These are phyloP conservation scores for Didymella pomorum DNA, from an alignment of 2,329 filamentous ascomycete genomes.

Conservation along the genomic window DNA sequence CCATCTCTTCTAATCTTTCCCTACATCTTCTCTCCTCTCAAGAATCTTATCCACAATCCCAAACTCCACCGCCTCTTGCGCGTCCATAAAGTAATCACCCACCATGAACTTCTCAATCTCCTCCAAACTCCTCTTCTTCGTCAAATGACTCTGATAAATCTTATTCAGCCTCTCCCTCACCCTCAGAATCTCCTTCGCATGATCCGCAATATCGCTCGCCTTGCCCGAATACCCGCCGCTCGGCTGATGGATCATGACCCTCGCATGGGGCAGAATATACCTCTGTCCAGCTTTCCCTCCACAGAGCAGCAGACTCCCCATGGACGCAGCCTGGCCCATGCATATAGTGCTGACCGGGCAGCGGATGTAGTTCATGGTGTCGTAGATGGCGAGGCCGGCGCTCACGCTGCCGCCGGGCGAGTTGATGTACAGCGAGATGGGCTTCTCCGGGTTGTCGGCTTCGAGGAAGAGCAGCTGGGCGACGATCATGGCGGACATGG, in stretches of 20 bases:
- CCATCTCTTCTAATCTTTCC: slow-evolving; percentile 46
- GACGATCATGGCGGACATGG: slow-evolving; percentile 89
- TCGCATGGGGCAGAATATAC: slow-evolving; percentile 89
- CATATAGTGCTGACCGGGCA: slow-evolving; percentile 94
- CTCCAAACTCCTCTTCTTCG: slow-evolving; percentile 75
- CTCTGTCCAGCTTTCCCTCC: slow-evolving; percentile 86
- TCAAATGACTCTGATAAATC: slow-evolving; percentile 89
- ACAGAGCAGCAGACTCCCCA: slow-evolving; percentile 88
- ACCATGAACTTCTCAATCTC: slow-evolving; percentile 97
- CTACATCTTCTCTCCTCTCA: slow-evolving; percentile 63
- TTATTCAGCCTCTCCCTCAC: slow-evolving; percentile 85
- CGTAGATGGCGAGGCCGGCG: slow-evolving; percentile 88
- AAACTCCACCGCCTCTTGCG: slow-evolving; percentile 85
- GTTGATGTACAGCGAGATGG: slow-evolving; percentile 98
- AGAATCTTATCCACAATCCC: slow-evolving; percentile 94
- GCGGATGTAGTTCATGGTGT: slow-evolving; percentile 97
- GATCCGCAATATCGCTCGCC: slow-evolving; percentile 87
- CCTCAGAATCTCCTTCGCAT: slow-evolving; percentile 93
- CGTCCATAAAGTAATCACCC: slow-evolving; percentile 91
- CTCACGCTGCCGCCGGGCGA: slow-evolving; percentile 92
- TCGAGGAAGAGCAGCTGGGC: slow-evolving; percentile 98
- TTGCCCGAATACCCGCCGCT: slow-evolving; percentile 75
- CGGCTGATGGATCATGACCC: slow-evolving; percentile 97
- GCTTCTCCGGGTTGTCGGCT: slow-evolving; percentile 92
- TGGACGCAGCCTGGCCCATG: slow-evolving; percentile 90